These are phyloP conservation scores for Adansonia digitata DNA, from an alignment of 345 rosid species.

Conservation along the genomic window DNA sequence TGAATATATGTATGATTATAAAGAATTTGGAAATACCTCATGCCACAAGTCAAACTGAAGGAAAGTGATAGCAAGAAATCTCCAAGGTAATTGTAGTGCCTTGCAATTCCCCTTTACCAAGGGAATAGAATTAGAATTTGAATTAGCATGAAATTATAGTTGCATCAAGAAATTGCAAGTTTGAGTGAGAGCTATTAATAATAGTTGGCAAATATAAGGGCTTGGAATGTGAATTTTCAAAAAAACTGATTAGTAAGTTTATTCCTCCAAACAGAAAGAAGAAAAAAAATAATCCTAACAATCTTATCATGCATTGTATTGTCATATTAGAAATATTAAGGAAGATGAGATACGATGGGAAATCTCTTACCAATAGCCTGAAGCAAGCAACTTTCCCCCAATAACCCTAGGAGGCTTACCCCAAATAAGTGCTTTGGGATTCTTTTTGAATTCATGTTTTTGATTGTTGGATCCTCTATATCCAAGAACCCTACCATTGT, in stretches of 20 bases:
- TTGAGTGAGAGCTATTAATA: no score
- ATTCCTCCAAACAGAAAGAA: no score
- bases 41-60: conserved; percentile 81
- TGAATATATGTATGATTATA: background rate
- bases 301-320: no score
- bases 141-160: no score
- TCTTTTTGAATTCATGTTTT: conserved; percentile 76
- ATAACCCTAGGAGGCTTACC: conserved; percentile 73
- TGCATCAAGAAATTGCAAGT: background rate
- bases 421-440: conserved; percentile 79
- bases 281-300: no score
- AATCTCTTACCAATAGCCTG: conserved; percentile 76
- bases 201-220: no score
- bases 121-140: background rate
- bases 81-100: conserved; percentile 92
- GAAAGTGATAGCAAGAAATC: conserved; percentile 83
- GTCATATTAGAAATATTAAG: no score
- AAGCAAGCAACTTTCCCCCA: conserved; percentile 86
- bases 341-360: background rate
- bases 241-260: no score
- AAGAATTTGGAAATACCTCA: conserved; percentile 39
- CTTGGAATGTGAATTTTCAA: no score
- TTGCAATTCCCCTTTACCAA: conserved; percentile 75
- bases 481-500: conserved; percentile 52
- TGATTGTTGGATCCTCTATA: conserved; percentile 90